phyloP scores from a whole-genome alignment of 495 filamentous ascomycete species.

The Aspergillus steynii region DNA sequence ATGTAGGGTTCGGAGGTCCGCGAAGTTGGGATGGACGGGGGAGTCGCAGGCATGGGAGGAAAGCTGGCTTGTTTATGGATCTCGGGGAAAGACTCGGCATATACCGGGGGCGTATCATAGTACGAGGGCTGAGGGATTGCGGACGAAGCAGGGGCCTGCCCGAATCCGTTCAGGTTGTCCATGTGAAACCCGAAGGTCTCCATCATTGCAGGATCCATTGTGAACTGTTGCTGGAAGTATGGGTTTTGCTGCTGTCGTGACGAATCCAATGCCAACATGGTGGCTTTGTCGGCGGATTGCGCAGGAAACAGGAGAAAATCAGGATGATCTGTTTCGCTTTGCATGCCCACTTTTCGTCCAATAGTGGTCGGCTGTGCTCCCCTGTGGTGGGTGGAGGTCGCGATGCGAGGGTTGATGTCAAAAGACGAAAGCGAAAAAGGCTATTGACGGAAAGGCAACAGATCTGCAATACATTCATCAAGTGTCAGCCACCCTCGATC shows the following conservation, averaged over 20 bases:
- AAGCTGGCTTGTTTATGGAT: slow-evolving; percentile 32
- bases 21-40: slow-evolving; percentile 32
- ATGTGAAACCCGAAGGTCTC: slow-evolving; percentile 37
- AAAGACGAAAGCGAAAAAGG: not conserved
- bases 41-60: slow-evolving; percentile 39
- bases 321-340: slow-evolving; percentile 17
- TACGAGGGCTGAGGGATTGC: slow-evolving; percentile 28
- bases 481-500: slow-evolving; percentile 5
- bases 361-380: slow-evolving; percentile 6
- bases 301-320: slow-evolving; percentile 33
- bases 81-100: slow-evolving; percentile 30
- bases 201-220: slow-evolving; percentile 37
- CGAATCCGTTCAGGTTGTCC: slow-evolving; percentile 29
- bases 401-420: slow-evolving; percentile 12
- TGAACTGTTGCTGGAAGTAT: slow-evolving; percentile 38
- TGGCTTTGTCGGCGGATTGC: slow-evolving; percentile 17
- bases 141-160: slow-evolving; percentile 27
- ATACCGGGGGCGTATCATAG: slow-evolving; percentile 28
- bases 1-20: slow-evolving; percentile 44
- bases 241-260: slow-evolving; percentile 34
- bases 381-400: slow-evolving; percentile 1
- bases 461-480: slow-evolving; percentile 9
- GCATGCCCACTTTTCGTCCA: slow-evolving; percentile 17
- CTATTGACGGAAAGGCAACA: slow-evolving; percentile 5
- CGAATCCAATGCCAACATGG: slow-evolving; percentile 43